Conservation (phyloP, 768 basidiomycete species). For the Mycena chlorophos region DNA sequence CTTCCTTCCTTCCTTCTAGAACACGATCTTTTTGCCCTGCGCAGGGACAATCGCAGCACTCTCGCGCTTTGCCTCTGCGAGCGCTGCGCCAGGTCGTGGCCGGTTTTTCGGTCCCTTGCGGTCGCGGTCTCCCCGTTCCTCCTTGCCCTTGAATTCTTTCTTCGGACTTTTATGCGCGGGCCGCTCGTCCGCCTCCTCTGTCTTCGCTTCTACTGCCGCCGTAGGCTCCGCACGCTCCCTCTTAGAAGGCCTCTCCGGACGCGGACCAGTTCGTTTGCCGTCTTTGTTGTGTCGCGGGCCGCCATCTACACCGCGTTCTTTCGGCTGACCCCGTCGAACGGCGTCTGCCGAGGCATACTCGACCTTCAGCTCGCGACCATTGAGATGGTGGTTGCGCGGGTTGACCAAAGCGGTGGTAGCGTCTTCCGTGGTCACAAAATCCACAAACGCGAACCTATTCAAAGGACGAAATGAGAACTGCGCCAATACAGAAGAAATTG, state of each 20-base stretch:
- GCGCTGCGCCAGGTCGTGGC: constrained; percentile 75
- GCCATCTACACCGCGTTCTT: constrained; percentile 24
- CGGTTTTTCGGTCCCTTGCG: constrained; percentile 46
- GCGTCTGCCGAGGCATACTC: constrained; percentile 90
- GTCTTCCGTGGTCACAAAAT: constrained; percentile 76
- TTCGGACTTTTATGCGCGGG: neutral
- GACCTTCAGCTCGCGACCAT: constrained; percentile 82
- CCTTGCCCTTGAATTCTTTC: constrained; percentile 1
- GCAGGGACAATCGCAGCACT: constrained; percentile 69
- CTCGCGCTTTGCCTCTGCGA: constrained; percentile 75
- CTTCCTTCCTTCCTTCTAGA: too few species aligned
- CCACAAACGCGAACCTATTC: constrained; percentile 87
- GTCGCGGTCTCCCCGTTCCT: constrained; percentile 16
- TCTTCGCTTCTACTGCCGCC: constrained; percentile 11
- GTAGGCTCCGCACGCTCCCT: constrained; percentile 1
- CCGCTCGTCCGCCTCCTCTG: neutral
- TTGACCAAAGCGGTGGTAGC: constrained; percentile 84
- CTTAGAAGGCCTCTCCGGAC: constrained; percentile 16
- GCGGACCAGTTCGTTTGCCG: constrained; percentile 14
- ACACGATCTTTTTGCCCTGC: constrained; percentile 72
- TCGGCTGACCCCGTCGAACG: constrained; percentile 76
- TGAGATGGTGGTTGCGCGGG: constrained; percentile 77
- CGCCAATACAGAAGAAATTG: constrained; percentile 4
- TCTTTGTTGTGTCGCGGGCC: constrained; percentile 16
- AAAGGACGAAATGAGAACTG: neutral